These are phyloP conservation scores for Acer campestre DNA, from an alignment of 345 rosid species.

Conservation along the genomic window DNA sequence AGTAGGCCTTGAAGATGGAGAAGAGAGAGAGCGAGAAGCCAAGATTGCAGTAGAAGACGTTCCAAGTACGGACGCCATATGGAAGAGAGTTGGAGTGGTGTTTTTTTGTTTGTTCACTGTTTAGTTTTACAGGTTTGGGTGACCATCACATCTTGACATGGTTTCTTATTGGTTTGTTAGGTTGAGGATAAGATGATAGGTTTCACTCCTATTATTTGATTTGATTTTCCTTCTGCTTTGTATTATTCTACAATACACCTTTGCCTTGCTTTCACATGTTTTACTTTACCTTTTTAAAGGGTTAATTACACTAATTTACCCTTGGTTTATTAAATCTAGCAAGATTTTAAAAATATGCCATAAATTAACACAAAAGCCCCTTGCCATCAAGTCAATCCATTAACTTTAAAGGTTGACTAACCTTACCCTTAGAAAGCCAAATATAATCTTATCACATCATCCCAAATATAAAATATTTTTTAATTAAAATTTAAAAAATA, in stretches of 20 bases:
- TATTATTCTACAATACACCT: not conserved
- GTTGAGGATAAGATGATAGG: constrained; percentile 71
- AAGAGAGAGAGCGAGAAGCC: constrained; percentile 52
- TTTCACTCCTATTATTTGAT: constrained; percentile 6
- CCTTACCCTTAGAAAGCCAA: too few species aligned
- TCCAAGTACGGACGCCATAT: constrained; percentile 83
- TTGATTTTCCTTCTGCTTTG: not conserved
- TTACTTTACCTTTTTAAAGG: too few species aligned
- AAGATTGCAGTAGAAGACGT: constrained; percentile 56
- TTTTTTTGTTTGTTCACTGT: constrained; percentile 9
- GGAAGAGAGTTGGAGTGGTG: constrained; percentile 3
- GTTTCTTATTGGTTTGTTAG: constrained; percentile 32
- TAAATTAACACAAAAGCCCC: too few species aligned
- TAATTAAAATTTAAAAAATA: too few species aligned
- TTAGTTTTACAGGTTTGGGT: constrained; percentile 18
- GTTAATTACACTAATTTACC: too few species aligned
- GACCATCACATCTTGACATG: constrained; percentile 17
- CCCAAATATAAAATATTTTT: too few species aligned
- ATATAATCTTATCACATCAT: too few species aligned
- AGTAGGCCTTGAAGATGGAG: constrained; percentile 46
- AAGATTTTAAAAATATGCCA: too few species aligned
- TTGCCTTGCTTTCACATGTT: too few species aligned
- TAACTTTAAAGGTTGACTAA: too few species aligned
- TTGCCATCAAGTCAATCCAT: too few species aligned
- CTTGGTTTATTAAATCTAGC: too few species aligned